A percentile compares a stretch with the other conserved stretches of the same genome.
phyloP scores from a whole-genome alignment of 108 stramenopile species.

The Pelagomonas calceolata region DNA sequence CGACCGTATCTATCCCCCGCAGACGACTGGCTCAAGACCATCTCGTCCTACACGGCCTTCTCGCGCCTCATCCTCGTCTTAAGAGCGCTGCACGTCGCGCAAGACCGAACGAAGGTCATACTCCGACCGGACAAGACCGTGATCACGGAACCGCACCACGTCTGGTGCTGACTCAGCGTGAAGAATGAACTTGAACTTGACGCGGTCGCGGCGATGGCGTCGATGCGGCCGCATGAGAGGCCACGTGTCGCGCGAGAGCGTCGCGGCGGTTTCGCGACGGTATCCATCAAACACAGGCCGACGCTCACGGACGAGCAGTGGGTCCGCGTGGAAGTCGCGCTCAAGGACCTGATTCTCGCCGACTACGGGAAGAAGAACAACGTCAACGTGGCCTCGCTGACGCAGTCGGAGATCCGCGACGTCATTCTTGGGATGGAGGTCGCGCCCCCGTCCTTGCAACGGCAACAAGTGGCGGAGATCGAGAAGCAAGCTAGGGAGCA shows the following conservation, averaged over 20 bases:
- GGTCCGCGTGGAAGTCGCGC: conserved; percentile 95
- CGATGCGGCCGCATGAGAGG: too few species aligned
- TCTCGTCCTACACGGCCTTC: conserved; percentile 96
- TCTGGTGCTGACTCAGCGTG: too few species aligned
- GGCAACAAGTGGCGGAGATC: conserved; percentile 98
- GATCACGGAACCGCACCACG: conserved; percentile 93
- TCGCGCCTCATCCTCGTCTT: conserved; percentile 94
- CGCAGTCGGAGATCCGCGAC: conserved; percentile 96
- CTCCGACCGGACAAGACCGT: conserved; percentile 93
- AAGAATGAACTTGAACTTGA: too few species aligned
- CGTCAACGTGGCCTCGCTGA: conserved; percentile 94
- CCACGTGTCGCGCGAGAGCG: too few species aligned
- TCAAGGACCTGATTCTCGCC: conserved; percentile 96
- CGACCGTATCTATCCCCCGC: too few species aligned
- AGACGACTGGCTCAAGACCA: conserved; percentile 98
- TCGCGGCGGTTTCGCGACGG: too few species aligned
- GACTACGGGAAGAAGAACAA: conserved; percentile 99
- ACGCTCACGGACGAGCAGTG: conserved; percentile 95
- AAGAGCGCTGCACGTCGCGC: conserved; percentile 88
- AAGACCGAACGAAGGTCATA: conserved; percentile 88
- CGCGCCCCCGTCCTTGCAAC: conserved; percentile 92
- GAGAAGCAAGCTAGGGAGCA: conserved; percentile 94
- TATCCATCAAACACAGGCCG: too few species aligned
- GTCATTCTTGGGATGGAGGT: conserved; percentile 99
- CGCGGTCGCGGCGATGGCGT: too few species aligned